These are phyloP conservation scores for Thermochaetoides thermophila DNA, from an alignment of 495 filamentous ascomycete genomes.

Conservation along the genomic window DNA sequence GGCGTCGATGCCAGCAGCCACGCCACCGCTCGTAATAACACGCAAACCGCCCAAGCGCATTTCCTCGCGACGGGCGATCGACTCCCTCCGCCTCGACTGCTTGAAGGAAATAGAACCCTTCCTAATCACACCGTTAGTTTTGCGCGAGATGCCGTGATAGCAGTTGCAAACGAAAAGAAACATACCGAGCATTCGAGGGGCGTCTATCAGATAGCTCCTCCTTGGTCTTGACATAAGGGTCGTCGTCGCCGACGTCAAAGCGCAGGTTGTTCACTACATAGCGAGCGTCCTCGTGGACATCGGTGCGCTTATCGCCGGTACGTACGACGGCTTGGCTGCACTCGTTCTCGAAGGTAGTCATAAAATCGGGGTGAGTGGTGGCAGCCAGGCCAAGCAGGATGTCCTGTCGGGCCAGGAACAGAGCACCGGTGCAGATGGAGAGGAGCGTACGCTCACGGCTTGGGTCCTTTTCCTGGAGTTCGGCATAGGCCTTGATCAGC, in stretches of 20 bases:
- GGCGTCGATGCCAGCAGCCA: conserved; percentile 66
- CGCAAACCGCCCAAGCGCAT: conserved; percentile 54
- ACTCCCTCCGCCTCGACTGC: conserved; percentile 48
- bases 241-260: conserved; percentile 58
- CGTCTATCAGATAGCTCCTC: conserved; percentile 41
- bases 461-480: conserved; percentile 52
- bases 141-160: too few relatives aligned
- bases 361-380: conserved; percentile 49
- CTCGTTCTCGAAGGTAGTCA: conserved; percentile 50
- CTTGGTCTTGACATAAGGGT: conserved; percentile 57
- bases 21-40: conserved; percentile 62
- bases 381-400: conserved; percentile 58
- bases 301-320: conserved; percentile 44
- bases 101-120: conserved; percentile 63
- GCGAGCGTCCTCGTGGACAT: conserved; percentile 58
- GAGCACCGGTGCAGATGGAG: conserved; percentile 60
- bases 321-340: conserved; percentile 48
- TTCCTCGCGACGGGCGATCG: conserved; percentile 47
- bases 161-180: too few relatives aligned
- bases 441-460: conserved; percentile 56
- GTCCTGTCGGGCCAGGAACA: conserved; percentile 57
- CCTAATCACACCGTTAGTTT: too few relatives aligned
- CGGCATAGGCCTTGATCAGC: conserved; percentile 50
- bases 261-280: conserved; percentile 71
- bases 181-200: conserved; percentile 46